These are phyloP conservation scores for Clitopilus passeckerianus DNA, from an alignment of 768 basidiomycete species.

Conservation along the genomic window DNA sequence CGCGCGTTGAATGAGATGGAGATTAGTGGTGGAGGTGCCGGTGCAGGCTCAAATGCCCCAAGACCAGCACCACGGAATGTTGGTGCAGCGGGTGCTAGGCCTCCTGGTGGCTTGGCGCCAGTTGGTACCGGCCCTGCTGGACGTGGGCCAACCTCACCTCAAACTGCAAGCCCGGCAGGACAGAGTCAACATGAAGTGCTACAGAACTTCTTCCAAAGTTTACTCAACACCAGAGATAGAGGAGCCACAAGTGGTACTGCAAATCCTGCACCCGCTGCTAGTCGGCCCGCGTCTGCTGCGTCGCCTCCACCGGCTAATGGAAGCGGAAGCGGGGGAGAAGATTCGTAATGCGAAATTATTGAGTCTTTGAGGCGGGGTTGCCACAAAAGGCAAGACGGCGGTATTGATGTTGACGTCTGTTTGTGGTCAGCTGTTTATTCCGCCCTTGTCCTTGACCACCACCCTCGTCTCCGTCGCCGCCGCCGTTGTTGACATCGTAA, in stretches of 20 bases:
- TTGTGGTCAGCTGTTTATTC: conserved; percentile 18
- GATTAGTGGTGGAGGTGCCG: conserved; percentile 36
- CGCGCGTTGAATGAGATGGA: conserved; percentile 89
- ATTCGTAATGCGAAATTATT: conserved; percentile 17
- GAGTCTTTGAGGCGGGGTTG: conserved; percentile 3
- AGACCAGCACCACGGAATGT: conserved; percentile 15
- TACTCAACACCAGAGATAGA: conserved; percentile 69
- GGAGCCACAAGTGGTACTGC: conserved; percentile 18
- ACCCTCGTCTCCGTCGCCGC: conserved; percentile 20
- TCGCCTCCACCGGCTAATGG: conserved; percentile 27
- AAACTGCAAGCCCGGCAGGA: conserved; percentile 39
- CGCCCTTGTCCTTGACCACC: conserved; percentile 23
- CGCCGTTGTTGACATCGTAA: background rate
- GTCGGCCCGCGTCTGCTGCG: conserved; percentile 9
- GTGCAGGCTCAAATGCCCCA: conserved; percentile 11
- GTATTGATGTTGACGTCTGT: conserved; percentile 28
- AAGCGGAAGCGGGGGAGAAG: conserved; percentile 28
- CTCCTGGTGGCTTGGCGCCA: conserved; percentile 35
- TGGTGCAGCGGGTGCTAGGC: conserved; percentile 23
- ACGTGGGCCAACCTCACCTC: conserved; percentile 35
- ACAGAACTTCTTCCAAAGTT: conserved; percentile 84
- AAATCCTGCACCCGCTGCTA: conserved; percentile 3
- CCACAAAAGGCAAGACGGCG: conserved; percentile 17
- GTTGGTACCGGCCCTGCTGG: conserved; percentile 28
- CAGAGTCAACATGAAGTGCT: conserved; percentile 79